These are phyloP conservation scores for Boletus vinaceobasis DNA, from an alignment of 768 basidiomycete genomes.

Conservation along the genomic window DNA sequence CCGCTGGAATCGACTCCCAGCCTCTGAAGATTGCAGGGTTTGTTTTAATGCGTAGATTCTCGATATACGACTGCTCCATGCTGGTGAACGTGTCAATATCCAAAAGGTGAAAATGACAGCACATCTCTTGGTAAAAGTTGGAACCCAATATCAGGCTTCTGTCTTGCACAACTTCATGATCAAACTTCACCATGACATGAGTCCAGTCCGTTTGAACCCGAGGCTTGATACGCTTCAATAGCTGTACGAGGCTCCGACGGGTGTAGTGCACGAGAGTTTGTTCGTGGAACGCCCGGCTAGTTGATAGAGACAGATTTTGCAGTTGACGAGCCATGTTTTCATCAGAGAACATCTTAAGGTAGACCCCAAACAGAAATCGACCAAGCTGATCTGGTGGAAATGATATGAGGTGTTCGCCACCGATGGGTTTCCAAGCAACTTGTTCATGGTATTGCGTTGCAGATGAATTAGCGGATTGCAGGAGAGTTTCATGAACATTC, in stretches of 20 bases:
- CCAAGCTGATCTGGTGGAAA: constrained; percentile 26
- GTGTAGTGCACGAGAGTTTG: constrained; percentile 41
- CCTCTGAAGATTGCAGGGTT: constrained; percentile 26
- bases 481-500: constrained; percentile 21
- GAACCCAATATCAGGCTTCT: constrained; percentile 21
- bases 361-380: constrained; percentile 24
- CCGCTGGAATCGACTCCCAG: constrained; percentile 29
- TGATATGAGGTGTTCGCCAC: constrained; percentile 6
- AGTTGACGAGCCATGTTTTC: constrained; percentile 20
- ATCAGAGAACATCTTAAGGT: constrained; percentile 30
- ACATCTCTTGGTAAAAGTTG: constrained; percentile 46
- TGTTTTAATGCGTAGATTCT: constrained; percentile 2
- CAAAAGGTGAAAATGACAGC: constrained; percentile 39
- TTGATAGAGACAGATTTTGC: constrained; percentile 1
- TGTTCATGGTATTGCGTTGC: constrained; percentile 20
- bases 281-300: not conserved
- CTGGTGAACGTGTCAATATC: constrained; percentile 34
- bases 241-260: constrained; percentile 44
- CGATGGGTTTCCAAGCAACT: constrained; percentile 26
- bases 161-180: constrained; percentile 13
- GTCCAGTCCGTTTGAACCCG: constrained; percentile 42
- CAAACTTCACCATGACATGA: constrained; percentile 35
- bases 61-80: constrained; percentile 14
- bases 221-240: constrained; percentile 41
- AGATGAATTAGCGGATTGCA: not conserved